Base-by-base conservation (phyloP, 768 basidiomycete species). In the Phylloporus scabripes region DNA sequence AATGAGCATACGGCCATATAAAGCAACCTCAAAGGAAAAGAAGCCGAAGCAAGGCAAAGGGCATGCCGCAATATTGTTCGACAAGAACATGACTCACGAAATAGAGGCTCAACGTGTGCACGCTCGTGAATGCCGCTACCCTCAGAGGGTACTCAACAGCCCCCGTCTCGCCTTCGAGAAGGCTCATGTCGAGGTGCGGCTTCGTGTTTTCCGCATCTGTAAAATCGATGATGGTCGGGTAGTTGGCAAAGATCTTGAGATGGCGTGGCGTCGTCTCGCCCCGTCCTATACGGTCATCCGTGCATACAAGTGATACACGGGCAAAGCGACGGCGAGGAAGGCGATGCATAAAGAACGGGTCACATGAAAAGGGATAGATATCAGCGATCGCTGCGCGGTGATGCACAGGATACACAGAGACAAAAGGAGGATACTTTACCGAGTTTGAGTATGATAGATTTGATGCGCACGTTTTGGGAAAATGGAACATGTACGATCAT, bases 401-500 rank as follows among this genome's bases (percentile, higher is more conserved):
- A 47, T 31, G 50, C 42, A 39, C 33, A 44, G 49, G 48, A 49
- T 44, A 28, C 47, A 31, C 50, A 39, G 49, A 56, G 36, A 38
- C 5, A 36, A 37, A 42, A 42, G 46, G 38, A 52, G 14, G 50
- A 37, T 20, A 3, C 58, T 74, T 55, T 60, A 87, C 89, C 90
- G 38, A 88, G 66, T 64, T 92, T 92, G 47, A 92, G 68, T 17
- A 91, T 60, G 6, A 92, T 63, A 15, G 89, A 88, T 51, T 80
- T 79, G 37, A 92, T 64, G 40, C 87, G 75, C 21, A 92, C 89
- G 58, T 82, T 85, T 62, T 90, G 77, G 1, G 75, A 76, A 71
- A 92, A 92, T 0, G 90, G 87, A 42, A 92, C 67, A 63, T 90
- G 87, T 51, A 92, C 74, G 59, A 92, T 84, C 48, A 91, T 72